Evolutionary conservation across 164 flowering plant genomes (phyloP), one percentile per base, ranked within the genome.

Genomic region (Santalum album): DNA sequence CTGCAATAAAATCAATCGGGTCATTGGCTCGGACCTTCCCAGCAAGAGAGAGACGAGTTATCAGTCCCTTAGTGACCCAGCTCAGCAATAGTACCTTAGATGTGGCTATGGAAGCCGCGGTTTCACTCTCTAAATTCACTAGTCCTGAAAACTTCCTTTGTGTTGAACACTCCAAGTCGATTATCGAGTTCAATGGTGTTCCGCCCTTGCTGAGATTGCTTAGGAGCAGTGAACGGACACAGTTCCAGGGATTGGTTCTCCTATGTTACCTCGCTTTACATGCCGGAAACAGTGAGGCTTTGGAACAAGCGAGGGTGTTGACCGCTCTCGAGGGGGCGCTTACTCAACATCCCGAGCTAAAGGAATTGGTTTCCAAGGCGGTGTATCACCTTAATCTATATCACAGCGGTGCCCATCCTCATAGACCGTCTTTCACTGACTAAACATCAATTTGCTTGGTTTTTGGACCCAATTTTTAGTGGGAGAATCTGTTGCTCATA

Each of bases 11-110:
- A 35, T 43, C 78, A 16, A 68, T 71, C 25, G 78, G 78, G 16
- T 61, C 51, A 40, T 57, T 74, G 60, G 78, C 78, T 0, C 40
- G 73, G 45, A 71, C 70, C 21, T 74, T 74, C 49, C 63, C 64
- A 20, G 74, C 75, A 0, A 71, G 43, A 44, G 78, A 71, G 36
- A 56, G 64, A 0, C 23, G 69, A 25, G 62, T 68, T 16, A 63
- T 74, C 26, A 50, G 65, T 16, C 73, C 73, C 25, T 42, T 74
- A 24, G 78, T 74, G 24, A 2, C 25, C 0, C 64, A 38, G 20
- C 66, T 74, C 9, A 43, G 61, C 35, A 26, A 47, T 21, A 36
- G 43, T 19, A 35, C 71, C 42, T 51, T 48, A 15, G 71, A 68
- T 7, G 69, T 71, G 4, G 57, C 71, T 0, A 60, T 23, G 0